Base-by-base conservation (phyloP, 805 yeast genomes). In the Teunomyces pallodes region DNA sequence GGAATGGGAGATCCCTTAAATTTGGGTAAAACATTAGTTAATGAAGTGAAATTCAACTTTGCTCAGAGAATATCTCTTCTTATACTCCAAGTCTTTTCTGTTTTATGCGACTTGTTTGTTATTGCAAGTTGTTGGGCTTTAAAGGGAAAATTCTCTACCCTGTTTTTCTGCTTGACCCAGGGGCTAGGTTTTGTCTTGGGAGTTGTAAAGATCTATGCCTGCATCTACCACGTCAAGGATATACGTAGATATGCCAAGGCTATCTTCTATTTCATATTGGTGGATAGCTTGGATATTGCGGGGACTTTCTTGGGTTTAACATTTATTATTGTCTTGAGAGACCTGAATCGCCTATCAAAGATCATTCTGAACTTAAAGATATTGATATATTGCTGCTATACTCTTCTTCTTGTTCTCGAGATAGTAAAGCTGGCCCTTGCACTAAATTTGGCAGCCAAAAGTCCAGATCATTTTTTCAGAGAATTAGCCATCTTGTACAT, bases 161-260 rank as follows among this genome's bases (percentile, higher is more conserved):
- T 26, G 41, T 38, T 38, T 20, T 38, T 38, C 12, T 38, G 41
- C 30, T 13, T 38, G 14, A 38, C 41, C 9, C 41, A 38, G 30
- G 41, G 41, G 6, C 13, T 38, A 24, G 41, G 41, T 7, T 38
- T 38, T 13, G 41, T 38, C 30, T 38, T 38, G 41, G 41, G 41
- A 4, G 41, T 38, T 8, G 41, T 38, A 14, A 38, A 38, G 16
- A 24, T 38, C 29, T 38, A 38, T 26, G 27, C 41, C 6, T 38
- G 41, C 17, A 24, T 38, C 30, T 38, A 38, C 28, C 20, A 38
- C 30, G 27, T 38, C 30, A 26, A 26, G 41, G 30, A 38, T 13
- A 13, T 20, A 9, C 29, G 27, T n/a, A 26, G 28, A 5, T 38
- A 20, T 12, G 24, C 27, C 9, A 13, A 26, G 9, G 30, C 41